These are phyloP conservation scores for Favolaschia claudopus DNA, from an alignment of 768 basidiomycete genomes.

Conservation along the genomic window DNA sequence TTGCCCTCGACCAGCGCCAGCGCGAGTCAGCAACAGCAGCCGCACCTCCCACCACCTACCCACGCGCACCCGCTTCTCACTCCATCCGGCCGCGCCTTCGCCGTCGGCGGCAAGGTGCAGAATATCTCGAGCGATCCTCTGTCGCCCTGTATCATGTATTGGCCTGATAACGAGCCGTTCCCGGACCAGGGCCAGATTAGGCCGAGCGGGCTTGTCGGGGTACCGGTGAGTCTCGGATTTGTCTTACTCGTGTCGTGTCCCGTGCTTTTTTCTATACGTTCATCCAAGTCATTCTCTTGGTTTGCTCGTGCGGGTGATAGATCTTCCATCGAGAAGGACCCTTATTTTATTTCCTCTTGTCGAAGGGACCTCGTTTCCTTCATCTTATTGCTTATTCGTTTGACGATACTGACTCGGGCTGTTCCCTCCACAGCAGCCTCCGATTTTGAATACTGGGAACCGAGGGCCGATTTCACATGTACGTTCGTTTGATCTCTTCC, in stretches of 20 bases:
- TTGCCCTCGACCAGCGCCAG: no score
- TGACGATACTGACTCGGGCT: slow-evolving; percentile 19
- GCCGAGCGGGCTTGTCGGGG: slow-evolving; percentile 59
- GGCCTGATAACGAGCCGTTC: slow-evolving; percentile 89
- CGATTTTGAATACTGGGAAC: slow-evolving; percentile 90
- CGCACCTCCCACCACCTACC: no score
- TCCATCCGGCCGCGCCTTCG: slow-evolving; percentile 82
- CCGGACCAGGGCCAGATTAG: slow-evolving; percentile 77
- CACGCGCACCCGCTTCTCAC: slow-evolving; percentile 60
- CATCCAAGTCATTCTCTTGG: no score
- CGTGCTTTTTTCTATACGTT: background rate
- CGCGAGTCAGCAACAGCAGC: no score
- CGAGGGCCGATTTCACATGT: slow-evolving; percentile 87
- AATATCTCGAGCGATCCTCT: slow-evolving; percentile 80
- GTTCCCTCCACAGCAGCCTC: slow-evolving; percentile 64
- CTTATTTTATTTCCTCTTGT: no score
- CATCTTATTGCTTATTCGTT: background rate
- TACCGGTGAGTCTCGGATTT: slow-evolving; percentile 52
- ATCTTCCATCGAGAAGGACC: no score
- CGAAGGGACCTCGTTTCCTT: no score
- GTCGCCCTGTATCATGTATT: slow-evolving; percentile 83
- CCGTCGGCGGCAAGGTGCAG: slow-evolving; percentile 79
- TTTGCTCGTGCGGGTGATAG: no score
- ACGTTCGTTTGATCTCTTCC: slow-evolving; percentile 40
- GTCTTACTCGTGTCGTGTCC: slow-evolving; percentile 13